Evolutionary conservation across 345 rosid species (phyloP).

Genomic region (Ailanthus altissimus): DNA sequence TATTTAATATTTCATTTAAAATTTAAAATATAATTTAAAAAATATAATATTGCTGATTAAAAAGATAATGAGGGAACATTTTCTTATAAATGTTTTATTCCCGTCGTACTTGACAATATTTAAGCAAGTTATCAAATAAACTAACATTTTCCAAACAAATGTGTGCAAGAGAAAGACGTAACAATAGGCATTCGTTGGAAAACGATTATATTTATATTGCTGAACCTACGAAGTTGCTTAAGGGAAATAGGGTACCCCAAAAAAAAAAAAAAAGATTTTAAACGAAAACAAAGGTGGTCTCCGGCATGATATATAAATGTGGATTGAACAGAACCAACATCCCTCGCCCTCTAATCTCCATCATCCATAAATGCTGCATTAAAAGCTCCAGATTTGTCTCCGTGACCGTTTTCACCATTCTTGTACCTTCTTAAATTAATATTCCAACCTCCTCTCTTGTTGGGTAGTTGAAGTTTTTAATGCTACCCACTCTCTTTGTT

Average conservation of each 20-base stretch:
- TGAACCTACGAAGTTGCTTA: conserved; percentile 21
- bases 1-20: too few relatives aligned
- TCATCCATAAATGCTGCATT: conserved; percentile 35
- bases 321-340: conserved; percentile 42
- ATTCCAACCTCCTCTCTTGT: conserved; percentile 41
- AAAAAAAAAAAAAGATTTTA: not conserved
- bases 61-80: too few relatives aligned
- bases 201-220: not conserved
- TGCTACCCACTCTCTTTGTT: conserved; percentile 23
- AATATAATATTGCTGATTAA: too few relatives aligned
- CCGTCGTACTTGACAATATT: not conserved
- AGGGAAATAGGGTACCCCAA: not conserved
- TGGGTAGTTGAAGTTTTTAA: conserved; percentile 47
- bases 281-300: not conserved
- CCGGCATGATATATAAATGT: conserved; percentile 13
- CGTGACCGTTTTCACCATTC: conserved; percentile 37
- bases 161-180: not conserved
- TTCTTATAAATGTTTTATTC: too few relatives aligned
- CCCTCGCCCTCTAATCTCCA: conserved; percentile 26
- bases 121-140: not conserved
- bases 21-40: too few relatives aligned
- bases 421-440: conserved; percentile 39
- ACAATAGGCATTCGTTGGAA: not conserved
- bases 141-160: conserved; percentile 1
- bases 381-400: conserved; percentile 41